Base-by-base conservation (phyloP, 352 stramenopile genomes). In the Phytophthora brassicae region DNA sequence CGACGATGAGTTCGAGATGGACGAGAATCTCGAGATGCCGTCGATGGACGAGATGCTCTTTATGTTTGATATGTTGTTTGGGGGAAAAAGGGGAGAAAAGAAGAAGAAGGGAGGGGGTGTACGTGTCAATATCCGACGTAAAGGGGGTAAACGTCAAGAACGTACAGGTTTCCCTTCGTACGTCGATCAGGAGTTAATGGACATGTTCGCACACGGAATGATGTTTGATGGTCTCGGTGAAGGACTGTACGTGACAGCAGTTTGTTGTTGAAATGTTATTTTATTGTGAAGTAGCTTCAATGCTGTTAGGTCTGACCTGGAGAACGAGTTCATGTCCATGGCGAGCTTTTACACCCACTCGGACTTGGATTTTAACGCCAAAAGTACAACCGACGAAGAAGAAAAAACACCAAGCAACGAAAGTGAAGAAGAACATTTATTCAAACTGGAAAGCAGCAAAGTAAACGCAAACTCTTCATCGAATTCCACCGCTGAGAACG, bases 21-120 rank as follows among this genome's bases (percentile, higher is more conserved):
- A 66, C 19, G 60, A 70, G 14, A 70, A 63, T 11, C 44, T 58
- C 8, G 49, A 50, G 22, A 64, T 78, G 44, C 64, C 75, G 35
- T 82, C 80, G 22, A 76, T 88, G 38, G 78, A 88, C 6, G 79
- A 88, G 43, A 90, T 90, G 81, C 76, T 90, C 33, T 77, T 79
- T 60, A 87, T 90, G 81, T 90, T 90, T 29, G 66, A 90, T 53
- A 84, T 90, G 76, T 60, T 90, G 61, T 90, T 90, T 64, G 72
- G 72, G 1, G 13, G 38, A 29, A 42, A 49, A 51, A 22, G 39
- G 24, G 19, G 19, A 6, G 35, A 47, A 0, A 51, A 44, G 16
- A 46, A 16, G 14, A 58, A 28, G 29, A 70, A 74, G 17, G 19
- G 13, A 16, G 42, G 31, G 33, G 36, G 44, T 11, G 50, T 72